A percentile compares a stretch with the other conserved stretches of the same genome.
phyloP scores from a whole-genome alignment of 805 yeast species.

The Kodamaea nitidulidarum region DNA sequence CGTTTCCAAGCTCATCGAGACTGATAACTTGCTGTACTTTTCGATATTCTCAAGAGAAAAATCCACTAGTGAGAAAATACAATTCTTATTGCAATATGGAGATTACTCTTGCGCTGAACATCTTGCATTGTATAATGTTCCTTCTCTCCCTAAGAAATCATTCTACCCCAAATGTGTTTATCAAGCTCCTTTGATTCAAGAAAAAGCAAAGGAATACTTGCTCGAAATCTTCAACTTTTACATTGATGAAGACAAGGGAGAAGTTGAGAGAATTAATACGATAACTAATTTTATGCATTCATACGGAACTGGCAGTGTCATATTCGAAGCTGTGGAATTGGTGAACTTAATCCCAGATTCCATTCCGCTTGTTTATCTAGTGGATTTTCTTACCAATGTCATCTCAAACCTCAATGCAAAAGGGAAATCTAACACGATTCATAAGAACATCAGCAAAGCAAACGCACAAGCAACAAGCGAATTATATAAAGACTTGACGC shows the following conservation, averaged over 20 bases:
- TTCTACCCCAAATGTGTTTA: not conserved
- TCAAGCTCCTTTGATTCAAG: not conserved
- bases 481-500: slow-evolving; percentile 20
- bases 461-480: slow-evolving; percentile 21
- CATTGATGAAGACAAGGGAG: not conserved
- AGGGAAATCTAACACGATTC: slow-evolving; percentile 16
- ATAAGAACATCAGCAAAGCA: slow-evolving; percentile 27
- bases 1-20: not conserved
- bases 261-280: slow-evolving; percentile 5
- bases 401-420: slow-evolving; percentile 19
- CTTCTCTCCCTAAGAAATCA: slow-evolving; percentile 14
- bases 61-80: not conserved
- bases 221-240: slow-evolving; percentile 5
- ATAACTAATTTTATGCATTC: slow-evolving; percentile 26
- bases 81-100: slow-evolving; percentile 16
- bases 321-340: slow-evolving; percentile 23
- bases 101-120: slow-evolving; percentile 37
- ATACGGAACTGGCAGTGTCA: slow-evolving; percentile 17
- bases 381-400: slow-evolving; percentile 21
- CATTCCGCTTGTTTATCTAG: slow-evolving; percentile 26
- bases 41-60: not conserved
- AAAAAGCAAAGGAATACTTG: not conserved
- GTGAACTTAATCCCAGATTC: slow-evolving; percentile 27
- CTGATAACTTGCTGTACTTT: not conserved
- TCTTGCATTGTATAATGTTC: slow-evolving; percentile 18